Evolutionary conservation across 306 rosid genomes (phyloP).

Genomic region (Glycine soja): DNA sequence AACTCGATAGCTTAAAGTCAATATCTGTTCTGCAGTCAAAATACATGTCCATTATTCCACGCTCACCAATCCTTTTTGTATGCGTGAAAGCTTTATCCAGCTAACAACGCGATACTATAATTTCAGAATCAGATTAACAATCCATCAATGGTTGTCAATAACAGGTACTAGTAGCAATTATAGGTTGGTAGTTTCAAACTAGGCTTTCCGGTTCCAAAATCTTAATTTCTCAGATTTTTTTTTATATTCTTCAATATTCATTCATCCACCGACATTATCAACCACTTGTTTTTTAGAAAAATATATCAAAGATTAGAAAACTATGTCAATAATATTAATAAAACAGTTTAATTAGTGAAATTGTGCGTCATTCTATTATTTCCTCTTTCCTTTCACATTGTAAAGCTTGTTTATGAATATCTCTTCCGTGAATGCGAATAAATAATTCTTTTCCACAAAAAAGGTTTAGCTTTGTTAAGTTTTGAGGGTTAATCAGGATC

Average conservation of each 20-base stretch:
- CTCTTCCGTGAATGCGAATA: too few species aligned
- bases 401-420: too few species aligned
- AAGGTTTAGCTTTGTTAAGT: too few species aligned
- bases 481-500: too few species aligned
- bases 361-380: background rate
- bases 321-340: background rate
- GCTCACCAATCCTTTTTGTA: background rate
- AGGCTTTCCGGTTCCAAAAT: background rate
- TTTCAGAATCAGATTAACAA: background rate
- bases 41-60: background rate
- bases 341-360: background rate
- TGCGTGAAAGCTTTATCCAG: slow-evolving; percentile 32
- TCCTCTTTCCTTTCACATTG: background rate
- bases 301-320: background rate
- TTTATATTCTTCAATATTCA: background rate
- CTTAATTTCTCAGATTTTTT: background rate
- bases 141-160: background rate
- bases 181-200: background rate
- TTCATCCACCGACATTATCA: background rate
- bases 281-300: background rate
- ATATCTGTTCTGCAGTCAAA: background rate
- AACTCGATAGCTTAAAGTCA: background rate
- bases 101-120: background rate
- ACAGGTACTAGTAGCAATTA: background rate
- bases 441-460: too few species aligned